Evolutionary conservation across 768 basidiomycete species (phyloP).

Genomic region (Termitomyces sp.): DNA sequence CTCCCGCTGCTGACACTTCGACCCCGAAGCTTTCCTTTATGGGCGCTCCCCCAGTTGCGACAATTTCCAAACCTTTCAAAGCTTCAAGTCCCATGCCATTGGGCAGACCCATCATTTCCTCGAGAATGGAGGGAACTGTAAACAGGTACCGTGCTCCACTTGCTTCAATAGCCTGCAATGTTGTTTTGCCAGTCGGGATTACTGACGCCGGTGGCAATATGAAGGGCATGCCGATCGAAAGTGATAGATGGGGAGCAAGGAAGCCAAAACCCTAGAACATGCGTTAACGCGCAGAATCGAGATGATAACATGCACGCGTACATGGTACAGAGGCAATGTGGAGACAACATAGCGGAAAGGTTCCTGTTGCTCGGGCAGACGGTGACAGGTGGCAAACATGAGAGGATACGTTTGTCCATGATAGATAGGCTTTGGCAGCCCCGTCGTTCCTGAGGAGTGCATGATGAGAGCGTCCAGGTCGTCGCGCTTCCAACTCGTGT

Average conservation of each 20-base stretch:
- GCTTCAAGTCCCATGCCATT: constrained; percentile 27
- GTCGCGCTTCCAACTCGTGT: constrained; percentile 19
- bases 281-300: background rate
- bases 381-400: constrained; percentile 33
- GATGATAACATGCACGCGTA: constrained; percentile 16
- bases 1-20: constrained; percentile 28
- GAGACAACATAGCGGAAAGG: constrained; percentile 33
- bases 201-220: constrained; percentile 32
- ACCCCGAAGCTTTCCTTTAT: constrained; percentile 35
- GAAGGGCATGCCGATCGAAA: constrained; percentile 38
- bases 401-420: constrained; percentile 34
- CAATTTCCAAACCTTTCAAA: constrained; percentile 30
- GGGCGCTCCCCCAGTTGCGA: constrained; percentile 38
- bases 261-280: constrained; percentile 35
- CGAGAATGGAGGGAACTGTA: constrained; percentile 39
- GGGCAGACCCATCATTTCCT: constrained; percentile 31
- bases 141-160: constrained; percentile 32
- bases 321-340: constrained; percentile 39
- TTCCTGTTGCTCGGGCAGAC: constrained; percentile 29
- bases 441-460: constrained; percentile 51
- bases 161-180: constrained; percentile 22
- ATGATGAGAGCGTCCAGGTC: constrained; percentile 42
- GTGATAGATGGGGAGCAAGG: constrained; percentile 32
- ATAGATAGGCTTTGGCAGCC: constrained; percentile 46
- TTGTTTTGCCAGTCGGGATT: constrained; percentile 35